Conservation (phyloP, 2,329 filamentous ascomycete genomes). For the Fusarium coicis region DNA sequence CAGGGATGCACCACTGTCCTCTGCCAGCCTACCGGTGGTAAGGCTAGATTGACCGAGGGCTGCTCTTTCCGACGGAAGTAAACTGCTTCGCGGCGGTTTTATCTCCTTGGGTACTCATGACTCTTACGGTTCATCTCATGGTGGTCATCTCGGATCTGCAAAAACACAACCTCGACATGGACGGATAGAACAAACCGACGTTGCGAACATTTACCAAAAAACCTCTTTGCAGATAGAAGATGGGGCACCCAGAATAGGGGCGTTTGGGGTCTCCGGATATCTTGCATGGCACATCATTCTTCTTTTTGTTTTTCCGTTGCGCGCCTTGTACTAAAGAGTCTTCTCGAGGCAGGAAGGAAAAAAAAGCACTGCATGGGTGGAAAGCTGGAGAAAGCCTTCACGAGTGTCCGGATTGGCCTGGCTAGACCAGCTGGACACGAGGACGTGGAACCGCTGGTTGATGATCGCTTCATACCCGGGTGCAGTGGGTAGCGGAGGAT, state of each 20-base stretch:
- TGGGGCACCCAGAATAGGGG: slow-evolving; percentile 73
- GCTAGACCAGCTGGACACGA: slow-evolving; percentile 59
- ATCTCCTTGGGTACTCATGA: slow-evolving; percentile 61
- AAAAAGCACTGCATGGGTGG: slow-evolving; percentile 65
- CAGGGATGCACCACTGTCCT: slow-evolving; percentile 99
- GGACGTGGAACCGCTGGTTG: slow-evolving; percentile 72
- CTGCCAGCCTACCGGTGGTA: slow-evolving; percentile 99
- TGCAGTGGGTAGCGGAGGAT: slow-evolving; percentile 60
- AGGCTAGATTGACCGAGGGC: slow-evolving; percentile 98
- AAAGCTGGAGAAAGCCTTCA: slow-evolving; percentile 69
- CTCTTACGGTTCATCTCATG: slow-evolving; percentile 61
- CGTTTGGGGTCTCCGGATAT: slow-evolving; percentile 85
- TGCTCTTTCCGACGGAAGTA: slow-evolving; percentile 99
- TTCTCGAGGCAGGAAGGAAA: slow-evolving; percentile 53
- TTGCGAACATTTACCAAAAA: slow-evolving; percentile 55
- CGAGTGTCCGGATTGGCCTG: slow-evolving; percentile 60
- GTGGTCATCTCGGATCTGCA: slow-evolving; percentile 70
- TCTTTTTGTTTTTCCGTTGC: slow-evolving; percentile 60
- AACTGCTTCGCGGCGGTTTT: slow-evolving; percentile 64
- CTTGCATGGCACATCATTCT: slow-evolving; percentile 72
- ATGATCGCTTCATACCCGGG: slow-evolving; percentile 71
- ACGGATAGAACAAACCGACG: slow-evolving; percentile 59
- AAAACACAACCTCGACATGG: slow-evolving; percentile 61
- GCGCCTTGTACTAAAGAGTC: slow-evolving; percentile 59
- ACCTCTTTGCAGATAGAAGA: slow-evolving; percentile 76